Percentiles rank a stretch among this genome's conserved stretches.
phyloP scores from a whole-genome alignment of 805 yeast species.

The Maudiozyma turicensis region DNA sequence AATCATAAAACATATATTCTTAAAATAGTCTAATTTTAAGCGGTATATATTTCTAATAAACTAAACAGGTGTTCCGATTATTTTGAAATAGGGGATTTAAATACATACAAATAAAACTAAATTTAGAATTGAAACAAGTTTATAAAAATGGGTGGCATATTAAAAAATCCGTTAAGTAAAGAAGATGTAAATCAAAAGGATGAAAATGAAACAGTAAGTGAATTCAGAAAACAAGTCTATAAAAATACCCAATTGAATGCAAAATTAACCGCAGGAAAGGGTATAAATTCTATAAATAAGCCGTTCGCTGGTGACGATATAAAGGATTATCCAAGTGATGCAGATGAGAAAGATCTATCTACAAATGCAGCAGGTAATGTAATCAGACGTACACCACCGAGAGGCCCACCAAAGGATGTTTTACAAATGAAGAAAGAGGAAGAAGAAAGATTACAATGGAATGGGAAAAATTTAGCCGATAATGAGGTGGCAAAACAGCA shows the following conservation, averaged over 20 bases:
- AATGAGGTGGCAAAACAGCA: conserved; percentile 62
- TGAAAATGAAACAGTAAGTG: conserved; percentile 28
- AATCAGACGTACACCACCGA: background rate
- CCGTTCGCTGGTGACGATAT: background rate
- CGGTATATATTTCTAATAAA: too few relatives aligned
- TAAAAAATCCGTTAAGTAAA: conserved; percentile 37
- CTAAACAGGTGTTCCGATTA: too few relatives aligned
- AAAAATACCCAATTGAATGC: conserved; percentile 75
- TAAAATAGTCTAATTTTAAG: too few relatives aligned
- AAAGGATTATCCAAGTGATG: background rate
- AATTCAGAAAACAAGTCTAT: conserved; percentile 59
- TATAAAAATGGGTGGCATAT: conserved; percentile 37
- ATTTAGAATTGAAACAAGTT: background rate
- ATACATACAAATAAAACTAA: too few relatives aligned
- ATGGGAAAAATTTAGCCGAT: conserved; percentile 62
- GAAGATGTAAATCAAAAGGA: conserved; percentile 17
- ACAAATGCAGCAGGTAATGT: background rate
- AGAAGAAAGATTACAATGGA: conserved; percentile 63
- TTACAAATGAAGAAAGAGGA: conserved; percentile 23
- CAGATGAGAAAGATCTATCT: background rate
- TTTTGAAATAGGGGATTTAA: background rate
- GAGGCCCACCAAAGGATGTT: conserved; percentile 25
- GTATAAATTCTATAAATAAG: background rate
- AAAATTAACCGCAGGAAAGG: conserved; percentile 31
- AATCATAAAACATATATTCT: too few relatives aligned